These are phyloP conservation scores for Kentomonas sorsogonicus DNA, from an alignment of 208 protist species.

Conservation along the genomic window DNA sequence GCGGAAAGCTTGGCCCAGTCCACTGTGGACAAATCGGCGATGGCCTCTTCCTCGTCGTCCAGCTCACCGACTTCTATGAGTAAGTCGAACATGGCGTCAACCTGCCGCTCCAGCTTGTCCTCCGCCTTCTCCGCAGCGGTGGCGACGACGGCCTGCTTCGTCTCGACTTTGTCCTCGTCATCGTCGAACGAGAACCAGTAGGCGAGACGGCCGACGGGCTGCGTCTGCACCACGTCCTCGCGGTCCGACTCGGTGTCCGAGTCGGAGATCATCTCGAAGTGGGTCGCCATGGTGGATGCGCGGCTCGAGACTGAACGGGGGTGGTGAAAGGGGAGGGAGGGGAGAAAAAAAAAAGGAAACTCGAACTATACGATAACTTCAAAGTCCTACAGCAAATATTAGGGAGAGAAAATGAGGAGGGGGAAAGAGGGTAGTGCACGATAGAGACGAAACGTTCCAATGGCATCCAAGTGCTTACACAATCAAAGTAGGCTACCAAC, in stretches of 20 bases:
- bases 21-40: constrained; percentile 5
- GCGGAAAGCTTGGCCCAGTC: no score
- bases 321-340: no score
- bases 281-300: constrained; percentile 26
- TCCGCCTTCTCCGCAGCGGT: constrained; percentile 74
- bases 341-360: no score
- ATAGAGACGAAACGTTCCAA: no score
- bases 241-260: constrained; percentile 46
- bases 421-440: not conserved
- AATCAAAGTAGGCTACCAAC: not conserved
- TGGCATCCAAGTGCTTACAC: not conserved
- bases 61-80: constrained; percentile 7
- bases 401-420: constrained; percentile 11
- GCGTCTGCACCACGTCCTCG: constrained; percentile 25
- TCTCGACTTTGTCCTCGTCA: constrained; percentile 36
- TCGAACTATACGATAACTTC: no score
- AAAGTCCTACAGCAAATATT: no score
- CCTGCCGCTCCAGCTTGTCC: constrained; percentile 22
- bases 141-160: constrained; percentile 49
- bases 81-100: constrained; percentile 27
- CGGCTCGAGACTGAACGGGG: constrained; percentile 1
- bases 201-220: no score
- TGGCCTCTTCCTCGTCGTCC: constrained; percentile 27
- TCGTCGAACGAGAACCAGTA: no score
- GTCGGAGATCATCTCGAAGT: constrained; percentile 25